Percentiles rank a stretch among this genome's conserved stretches.
These are phyloP conservation scores for Arctium lappa DNA, from an alignment of 129 eudicot genomes.

Conservation along the genomic window DNA sequence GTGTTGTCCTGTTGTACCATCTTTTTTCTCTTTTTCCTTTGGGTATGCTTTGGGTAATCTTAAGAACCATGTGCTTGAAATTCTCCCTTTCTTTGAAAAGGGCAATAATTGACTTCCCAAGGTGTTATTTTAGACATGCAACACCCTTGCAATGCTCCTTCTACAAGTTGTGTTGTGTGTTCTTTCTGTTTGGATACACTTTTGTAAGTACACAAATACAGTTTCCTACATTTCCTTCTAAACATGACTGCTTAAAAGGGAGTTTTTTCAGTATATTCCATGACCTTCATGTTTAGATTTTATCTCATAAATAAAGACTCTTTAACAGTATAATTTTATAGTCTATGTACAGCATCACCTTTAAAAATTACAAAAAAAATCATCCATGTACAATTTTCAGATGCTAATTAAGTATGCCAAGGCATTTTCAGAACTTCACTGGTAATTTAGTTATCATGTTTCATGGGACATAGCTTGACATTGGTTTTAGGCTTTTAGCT, in stretches of 20 bases:
- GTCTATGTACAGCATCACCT: not conserved
- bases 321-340: slow-evolving; percentile 4
- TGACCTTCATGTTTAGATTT: not conserved
- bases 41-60: not conserved
- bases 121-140: not conserved
- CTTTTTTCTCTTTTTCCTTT: not conserved
- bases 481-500: not conserved
- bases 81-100: not conserved
- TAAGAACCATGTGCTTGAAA: not conserved
- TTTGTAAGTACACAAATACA: not conserved
- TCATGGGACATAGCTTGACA: not conserved
- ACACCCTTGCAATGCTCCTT: not conserved
- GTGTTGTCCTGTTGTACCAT: not conserved
- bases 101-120: not conserved
- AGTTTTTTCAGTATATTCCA: not conserved
- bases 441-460: not conserved
- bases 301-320: not conserved
- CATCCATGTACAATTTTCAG: not conserved
- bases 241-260: not conserved
- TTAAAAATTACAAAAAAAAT: not conserved
- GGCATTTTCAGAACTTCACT: not conserved
- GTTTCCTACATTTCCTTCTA: not conserved
- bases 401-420: not conserved
- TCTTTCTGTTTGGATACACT: not conserved
- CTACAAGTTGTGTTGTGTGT: not conserved